A percentile compares a stretch with the other conserved stretches of the same genome.
These are phyloP conservation scores for Botrytis tulipae DNA, from an alignment of 2,329 filamentous ascomycete genomes.

Conservation along the genomic window DNA sequence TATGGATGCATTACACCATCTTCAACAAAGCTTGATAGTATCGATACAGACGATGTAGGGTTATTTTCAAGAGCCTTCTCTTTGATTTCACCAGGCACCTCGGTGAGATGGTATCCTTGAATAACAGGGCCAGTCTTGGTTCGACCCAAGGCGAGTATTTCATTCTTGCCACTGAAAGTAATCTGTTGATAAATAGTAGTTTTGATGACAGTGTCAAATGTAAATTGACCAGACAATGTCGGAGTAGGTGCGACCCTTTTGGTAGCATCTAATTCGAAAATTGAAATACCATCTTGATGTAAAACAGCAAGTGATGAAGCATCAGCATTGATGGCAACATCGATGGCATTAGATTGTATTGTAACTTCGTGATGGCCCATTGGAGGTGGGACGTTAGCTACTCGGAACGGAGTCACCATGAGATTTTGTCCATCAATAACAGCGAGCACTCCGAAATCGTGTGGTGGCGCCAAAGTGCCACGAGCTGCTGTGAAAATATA, in stretches of 20 bases:
- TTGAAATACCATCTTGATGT: conserved; percentile 61
- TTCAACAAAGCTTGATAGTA: conserved; percentile 33
- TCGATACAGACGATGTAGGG: conserved; percentile 26
- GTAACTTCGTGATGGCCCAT: conserved; percentile 80
- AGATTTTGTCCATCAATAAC: conserved; percentile 79
- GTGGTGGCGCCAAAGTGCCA: conserved; percentile 66
- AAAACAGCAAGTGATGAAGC: conserved; percentile 70
- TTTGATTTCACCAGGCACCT: conserved; percentile 34
- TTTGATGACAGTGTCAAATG: conserved; percentile 40
- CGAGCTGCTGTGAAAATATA: conserved; percentile 66
- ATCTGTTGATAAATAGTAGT: conserved; percentile 33
- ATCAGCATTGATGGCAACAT: conserved; percentile 69
- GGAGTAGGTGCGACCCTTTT: conserved; percentile 51
- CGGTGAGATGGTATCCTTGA: conserved; percentile 32
- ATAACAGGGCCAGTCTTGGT: conserved; percentile 25
- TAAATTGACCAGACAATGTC: conserved; percentile 42
- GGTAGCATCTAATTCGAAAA: conserved; percentile 68
- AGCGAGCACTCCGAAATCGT: conserved; percentile 76
- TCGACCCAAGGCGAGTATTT: conserved; percentile 30
- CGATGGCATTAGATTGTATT: conserved; percentile 61
- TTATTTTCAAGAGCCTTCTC: conserved; percentile 22
- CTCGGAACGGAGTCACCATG: conserved; percentile 81
- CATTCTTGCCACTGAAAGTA: conserved; percentile 30
- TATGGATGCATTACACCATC: conserved; percentile 31
- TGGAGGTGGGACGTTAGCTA: conserved; percentile 85